phyloP scores from a whole-genome alignment of 352 stramenopile genomes.

The Globisporangium middletonii region DNA sequence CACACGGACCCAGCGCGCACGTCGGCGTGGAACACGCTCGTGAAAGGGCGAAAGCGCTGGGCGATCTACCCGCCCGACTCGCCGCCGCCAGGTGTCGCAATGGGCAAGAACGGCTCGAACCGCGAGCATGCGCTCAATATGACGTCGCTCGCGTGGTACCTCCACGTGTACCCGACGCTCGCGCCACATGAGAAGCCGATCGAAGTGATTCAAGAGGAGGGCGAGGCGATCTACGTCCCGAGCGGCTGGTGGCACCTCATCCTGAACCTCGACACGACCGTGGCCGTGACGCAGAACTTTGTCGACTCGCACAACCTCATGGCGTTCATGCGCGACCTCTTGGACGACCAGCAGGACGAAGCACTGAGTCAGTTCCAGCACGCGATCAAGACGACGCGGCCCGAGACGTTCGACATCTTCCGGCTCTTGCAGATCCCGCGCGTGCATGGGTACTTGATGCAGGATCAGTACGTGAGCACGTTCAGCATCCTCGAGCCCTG shows the following conservation, averaged over 20 bases:
- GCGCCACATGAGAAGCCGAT: slow-evolving; percentile 61
- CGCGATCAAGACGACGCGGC: slow-evolving; percentile 29
- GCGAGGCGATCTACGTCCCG: slow-evolving; percentile 96
- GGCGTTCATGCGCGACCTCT: slow-evolving; percentile 66
- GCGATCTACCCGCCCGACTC: slow-evolving; percentile 91
- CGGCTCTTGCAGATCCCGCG: slow-evolving; percentile 53
- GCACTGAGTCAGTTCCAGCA: slow-evolving; percentile 49
- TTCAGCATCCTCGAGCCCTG: slow-evolving; percentile 59
- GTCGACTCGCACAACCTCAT: slow-evolving; percentile 80
- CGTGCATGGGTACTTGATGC: slow-evolving; percentile 47
- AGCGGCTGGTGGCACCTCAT: slow-evolving; percentile 98
- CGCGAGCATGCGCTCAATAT: slow-evolving; percentile 63
- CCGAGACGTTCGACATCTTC: slow-evolving; percentile 65
- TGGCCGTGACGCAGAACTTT: slow-evolving; percentile 97
- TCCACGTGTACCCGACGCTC: slow-evolving; percentile 82
- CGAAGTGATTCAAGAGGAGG: slow-evolving; percentile 87
- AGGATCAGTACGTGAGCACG: slow-evolving; percentile 53
- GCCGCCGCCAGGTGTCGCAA: slow-evolving; percentile 56
- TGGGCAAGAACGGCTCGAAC: slow-evolving; percentile 43
- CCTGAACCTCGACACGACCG: slow-evolving; percentile 92
- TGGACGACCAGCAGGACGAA: slow-evolving; percentile 58
- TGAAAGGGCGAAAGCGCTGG: slow-evolving; percentile 94
- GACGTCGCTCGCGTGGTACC: slow-evolving; percentile 81
- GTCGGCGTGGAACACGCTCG: slow-evolving; percentile 94
- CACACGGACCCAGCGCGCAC: slow-evolving; percentile 95